A percentile compares a stretch with the other conserved stretches of the same genome.
Conservation (phyloP, 176 grass and related monocot species). For the Sorghum bicolor region DNA sequence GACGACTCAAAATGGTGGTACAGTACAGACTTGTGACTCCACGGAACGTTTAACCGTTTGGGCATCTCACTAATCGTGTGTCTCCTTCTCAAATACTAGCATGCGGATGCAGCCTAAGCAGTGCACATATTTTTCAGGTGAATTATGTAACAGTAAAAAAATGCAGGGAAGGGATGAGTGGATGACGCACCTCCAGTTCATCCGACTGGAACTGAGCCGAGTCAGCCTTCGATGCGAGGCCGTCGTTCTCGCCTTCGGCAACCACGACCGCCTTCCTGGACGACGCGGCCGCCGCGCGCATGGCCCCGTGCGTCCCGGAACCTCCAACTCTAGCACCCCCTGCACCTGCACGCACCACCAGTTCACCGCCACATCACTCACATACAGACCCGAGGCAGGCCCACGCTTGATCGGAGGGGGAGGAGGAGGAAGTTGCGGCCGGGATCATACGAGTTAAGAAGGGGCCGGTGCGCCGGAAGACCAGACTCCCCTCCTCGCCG, state of each 20-base stretch:
- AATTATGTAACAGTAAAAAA: background rate
- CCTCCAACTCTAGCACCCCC: conserved; percentile 27
- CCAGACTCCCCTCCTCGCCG: background rate
- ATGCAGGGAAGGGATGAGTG: background rate
- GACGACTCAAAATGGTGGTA: background rate
- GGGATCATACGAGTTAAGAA: conserved; percentile 19
- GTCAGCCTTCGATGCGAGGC: conserved; percentile 15
- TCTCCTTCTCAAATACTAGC: background rate
- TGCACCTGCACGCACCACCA: conserved; percentile 33
- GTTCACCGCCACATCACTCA: conserved; percentile 14
- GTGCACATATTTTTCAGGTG: background rate
- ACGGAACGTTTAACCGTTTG: background rate
- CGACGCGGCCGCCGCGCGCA: conserved; percentile 26
- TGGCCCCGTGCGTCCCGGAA: conserved; percentile 15
- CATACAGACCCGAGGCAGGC: background rate
- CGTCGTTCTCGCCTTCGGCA: conserved; percentile 55
- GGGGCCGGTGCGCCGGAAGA: conserved; percentile 4
- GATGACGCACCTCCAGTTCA: conserved; percentile 44
- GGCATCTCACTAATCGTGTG: background rate
- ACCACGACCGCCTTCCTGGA: conserved; percentile 52
- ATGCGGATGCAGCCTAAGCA: background rate
- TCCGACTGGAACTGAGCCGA: conserved; percentile 33
- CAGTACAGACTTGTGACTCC: background rate
- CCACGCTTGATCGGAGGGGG: background rate
- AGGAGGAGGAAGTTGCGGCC: background rate